Evolutionary conservation across 2,329 filamentous ascomycete species (phyloP), one percentile per base, ranked within the genome.

Genomic region (Tympanopsis confertula): DNA sequence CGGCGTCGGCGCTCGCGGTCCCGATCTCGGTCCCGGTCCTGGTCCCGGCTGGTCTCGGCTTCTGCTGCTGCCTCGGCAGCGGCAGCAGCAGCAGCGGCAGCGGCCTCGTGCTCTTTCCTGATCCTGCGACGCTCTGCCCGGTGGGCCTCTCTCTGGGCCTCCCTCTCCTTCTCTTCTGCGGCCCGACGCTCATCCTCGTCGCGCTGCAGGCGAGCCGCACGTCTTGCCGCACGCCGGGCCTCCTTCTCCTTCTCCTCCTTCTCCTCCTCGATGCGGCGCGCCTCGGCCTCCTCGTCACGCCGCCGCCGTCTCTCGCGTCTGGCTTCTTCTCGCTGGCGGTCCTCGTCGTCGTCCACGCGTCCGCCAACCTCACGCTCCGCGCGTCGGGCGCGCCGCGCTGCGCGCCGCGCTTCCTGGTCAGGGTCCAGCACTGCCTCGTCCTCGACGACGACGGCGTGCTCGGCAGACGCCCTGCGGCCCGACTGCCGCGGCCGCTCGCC

Each of bases 361-460:
- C 74, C 67, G n/a, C 55, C 58, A 22, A 66, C 67, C 38, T 62
- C 62, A 19, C 57, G 61, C 40, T 77, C 72, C 2, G 69, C 66
- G 13, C 68, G 69, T 37, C 65, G 69, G 2, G 74, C 68, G 39
- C 69, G 71, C n/a, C 79, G 74, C 40, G 76, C 75, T 20, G 73
- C 74, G 33, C 69, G 69, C 35, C 75, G 70, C 17, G 71, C 74
- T 52, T 83, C 80, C 19, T 67, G 62, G 12, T 79, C 74, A 20
- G 67, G 63, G 13, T 78, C 74, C 3, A 69, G 61, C 40, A 64
- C 60, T 5, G 59, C 54, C 7, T 53, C 58, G 19, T 68, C 69
- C 13, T 62, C 59, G 3, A 58, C 55, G 3, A 55, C 67, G 28
- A 74, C 72, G 29, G 55, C 60, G 40, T 66, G 68, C 5, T 58